These are phyloP conservation scores for Cytospora piceicola DNA, from an alignment of 2,329 filamentous ascomycete genomes.

Conservation along the genomic window DNA sequence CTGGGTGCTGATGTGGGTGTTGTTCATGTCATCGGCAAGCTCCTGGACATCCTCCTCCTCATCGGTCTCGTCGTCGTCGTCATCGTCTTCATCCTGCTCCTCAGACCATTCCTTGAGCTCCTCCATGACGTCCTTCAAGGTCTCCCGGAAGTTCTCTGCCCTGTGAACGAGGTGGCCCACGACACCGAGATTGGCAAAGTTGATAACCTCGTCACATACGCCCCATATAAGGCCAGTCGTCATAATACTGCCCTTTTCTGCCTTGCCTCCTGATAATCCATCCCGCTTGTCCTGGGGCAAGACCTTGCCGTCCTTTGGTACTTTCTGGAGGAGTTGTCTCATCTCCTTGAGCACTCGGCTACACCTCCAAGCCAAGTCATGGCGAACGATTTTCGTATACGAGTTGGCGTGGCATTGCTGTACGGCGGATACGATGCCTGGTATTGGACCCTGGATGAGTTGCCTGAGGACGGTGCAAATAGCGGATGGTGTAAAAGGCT, in stretches of 20 bases:
- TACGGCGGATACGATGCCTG: conserved; percentile 72
- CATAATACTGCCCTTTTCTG: conserved; percentile 58
- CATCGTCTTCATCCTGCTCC: conserved; percentile 65
- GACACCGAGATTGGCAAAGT: conserved; percentile 68
- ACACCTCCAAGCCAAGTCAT: conserved; percentile 65
- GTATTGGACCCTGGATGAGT: conserved; percentile 73
- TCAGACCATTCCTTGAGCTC: conserved; percentile 90
- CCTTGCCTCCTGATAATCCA: conserved; percentile 40
- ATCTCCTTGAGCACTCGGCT: conserved; percentile 67
- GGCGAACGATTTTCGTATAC: conserved; percentile 67
- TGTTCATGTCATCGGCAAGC: conserved; percentile 37
- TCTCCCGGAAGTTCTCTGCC: conserved; percentile 73
- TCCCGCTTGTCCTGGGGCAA: conserved; percentile 52
- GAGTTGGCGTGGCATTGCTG: conserved; percentile 64
- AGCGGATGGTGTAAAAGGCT: conserved; percentile 82
- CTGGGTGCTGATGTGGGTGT: conserved; percentile 48
- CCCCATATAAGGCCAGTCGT: conserved; percentile 83
- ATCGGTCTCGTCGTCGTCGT: conserved; percentile 48
- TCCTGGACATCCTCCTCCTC: conserved; percentile 49
- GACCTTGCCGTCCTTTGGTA: conserved; percentile 62
- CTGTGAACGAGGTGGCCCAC: conserved; percentile 71
- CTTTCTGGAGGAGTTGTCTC: conserved; percentile 59
- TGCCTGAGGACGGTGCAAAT: conserved; percentile 71
- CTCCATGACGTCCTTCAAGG: conserved; percentile 79
- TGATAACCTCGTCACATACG: conserved; percentile 73